phyloP scores from a whole-genome alignment of 306 rosid species.

The Trifolium fragiferum region DNA sequence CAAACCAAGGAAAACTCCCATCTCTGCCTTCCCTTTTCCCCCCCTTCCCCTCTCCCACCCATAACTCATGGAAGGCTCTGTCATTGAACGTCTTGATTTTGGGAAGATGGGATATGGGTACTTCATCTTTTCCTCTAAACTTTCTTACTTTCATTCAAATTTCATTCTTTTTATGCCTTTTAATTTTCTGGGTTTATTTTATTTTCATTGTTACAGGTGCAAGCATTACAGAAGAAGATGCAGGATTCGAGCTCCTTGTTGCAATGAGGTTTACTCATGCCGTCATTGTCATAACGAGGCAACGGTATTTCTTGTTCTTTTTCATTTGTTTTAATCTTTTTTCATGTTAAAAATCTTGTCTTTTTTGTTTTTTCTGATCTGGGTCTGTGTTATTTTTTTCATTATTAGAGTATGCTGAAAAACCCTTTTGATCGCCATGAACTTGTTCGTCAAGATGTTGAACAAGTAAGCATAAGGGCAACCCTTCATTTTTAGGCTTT shows the following conservation, averaged over 20 bases:
- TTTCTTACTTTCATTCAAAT: background rate
- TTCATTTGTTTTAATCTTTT: background rate
- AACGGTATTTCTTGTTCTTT: constrained; percentile 51
- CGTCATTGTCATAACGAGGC: constrained; percentile 98
- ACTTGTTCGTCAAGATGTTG: constrained; percentile 71
- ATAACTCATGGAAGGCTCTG: constrained; percentile 73
- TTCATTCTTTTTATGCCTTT: background rate
- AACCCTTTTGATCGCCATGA: constrained; percentile 79
- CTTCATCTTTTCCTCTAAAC: background rate
- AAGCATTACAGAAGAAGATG: constrained; percentile 94
- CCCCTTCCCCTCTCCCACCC: constrained; percentile 31
- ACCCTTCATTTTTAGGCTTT: constrained; percentile 13
- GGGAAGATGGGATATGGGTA: constrained; percentile 99
- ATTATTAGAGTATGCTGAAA: constrained; percentile 65
- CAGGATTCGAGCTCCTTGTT: constrained; percentile 91
- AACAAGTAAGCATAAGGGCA: constrained; percentile 57
- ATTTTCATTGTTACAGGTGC: constrained; percentile 57
- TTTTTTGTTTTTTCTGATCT: constrained; percentile 42
- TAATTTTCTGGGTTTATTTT: constrained; percentile 15
- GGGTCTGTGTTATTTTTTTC: constrained; percentile 41
- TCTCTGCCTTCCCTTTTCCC: background rate
- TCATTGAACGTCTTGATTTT: constrained; percentile 77
- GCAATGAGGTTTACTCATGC: constrained; percentile 86
- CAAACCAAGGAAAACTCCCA: constrained; percentile 54
- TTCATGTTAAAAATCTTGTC: constrained; percentile 14